Base-by-base conservation (phyloP, 2,329 filamentous ascomycete genomes). In the Scopulariopsis brevicaulis region DNA sequence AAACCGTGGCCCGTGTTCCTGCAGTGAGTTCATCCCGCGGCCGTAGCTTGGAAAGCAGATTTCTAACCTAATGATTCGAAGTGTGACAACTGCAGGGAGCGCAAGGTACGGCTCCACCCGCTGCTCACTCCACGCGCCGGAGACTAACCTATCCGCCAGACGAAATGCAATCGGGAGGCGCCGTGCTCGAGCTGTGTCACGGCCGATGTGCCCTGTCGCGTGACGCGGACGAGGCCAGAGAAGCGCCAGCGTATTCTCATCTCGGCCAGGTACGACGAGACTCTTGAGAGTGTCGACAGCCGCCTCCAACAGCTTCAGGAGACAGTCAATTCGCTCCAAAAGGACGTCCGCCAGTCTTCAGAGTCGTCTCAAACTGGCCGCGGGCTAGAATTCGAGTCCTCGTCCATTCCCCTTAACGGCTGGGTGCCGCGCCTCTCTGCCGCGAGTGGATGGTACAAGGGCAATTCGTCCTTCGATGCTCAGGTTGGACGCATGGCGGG, bases 221-320 rank as follows among this genome's bases (percentile, higher is more conserved):
- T 60, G 14, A 63, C 65, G 6, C 59, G 62, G 14, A 60, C 61
- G 15, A 53, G 62, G 0, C 57, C 63, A 22, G 66, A 69, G 58
- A 67, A 67, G 57, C 64, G 66, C n/a, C 67, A 69, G 48, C 64
- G 67, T 10, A 64, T 68, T n/a, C 60, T 68, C 14, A 48, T 69
- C 52, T 68, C 67, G 15, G 60, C 66, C 4, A 65, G 62, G 25
- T 68, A 68, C 54, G 66, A 68, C 40, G 67, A 69, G 28, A 63
- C 66, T 11, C 61, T 69, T n/a, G 64, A 66, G 52, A 65, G 66
- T 48, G 64, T 68, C 43, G 62, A 63, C 53, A 61, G 60, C 5
- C 65, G 65, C 6, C 61, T 69, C n/a, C 46, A 50, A 50, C 20
- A 50, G 20, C 46, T 50, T 22, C 46, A 50, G 20, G 20, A 50